Conservation (phyloP, 2,329 filamentous ascomycete genomes). For the Ophiostoma sp. region DNA sequence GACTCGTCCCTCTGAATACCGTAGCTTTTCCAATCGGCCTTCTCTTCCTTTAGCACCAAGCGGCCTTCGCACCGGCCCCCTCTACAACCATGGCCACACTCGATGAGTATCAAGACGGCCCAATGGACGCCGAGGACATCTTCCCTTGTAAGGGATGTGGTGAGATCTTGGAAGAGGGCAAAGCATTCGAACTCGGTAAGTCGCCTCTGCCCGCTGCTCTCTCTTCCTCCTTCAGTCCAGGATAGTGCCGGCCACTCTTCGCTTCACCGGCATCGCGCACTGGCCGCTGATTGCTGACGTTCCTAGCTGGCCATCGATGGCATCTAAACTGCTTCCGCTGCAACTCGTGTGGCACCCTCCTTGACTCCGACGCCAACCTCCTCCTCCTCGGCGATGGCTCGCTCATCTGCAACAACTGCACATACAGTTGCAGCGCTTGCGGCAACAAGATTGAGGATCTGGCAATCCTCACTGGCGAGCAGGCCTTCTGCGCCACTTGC, state of each 20-base stretch:
- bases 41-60: background rate
- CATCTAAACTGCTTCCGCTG: conserved; percentile 98
- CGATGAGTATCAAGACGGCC: conserved; percentile 58
- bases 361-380: conserved; percentile 97
- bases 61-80: background rate
- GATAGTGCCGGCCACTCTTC: background rate
- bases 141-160: conserved; percentile 91
- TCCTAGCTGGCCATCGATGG: conserved; percentile 85
- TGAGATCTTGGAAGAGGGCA: conserved; percentile 97
- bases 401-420: conserved; percentile 98
- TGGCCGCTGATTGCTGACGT: background rate
- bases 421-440: conserved; percentile 96
- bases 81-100: conserved; percentile 43
- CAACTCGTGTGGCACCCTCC: conserved; percentile 88
- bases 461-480: conserved; percentile 93
- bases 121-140: conserved; percentile 72
- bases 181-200: conserved; percentile 93
- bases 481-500: conserved; percentile 95
- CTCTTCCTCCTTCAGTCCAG: conserved; percentile 1
- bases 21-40: background rate
- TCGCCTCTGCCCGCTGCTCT: conserved; percentile 24
- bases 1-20: background rate
- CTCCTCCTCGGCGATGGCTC: conserved; percentile 95
- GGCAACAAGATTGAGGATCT: conserved; percentile 97
- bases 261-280: too few species aligned